Evolutionary conservation across 2,329 filamentous ascomycete species (phyloP).

Genomic region (Talaromyces sp.): DNA sequence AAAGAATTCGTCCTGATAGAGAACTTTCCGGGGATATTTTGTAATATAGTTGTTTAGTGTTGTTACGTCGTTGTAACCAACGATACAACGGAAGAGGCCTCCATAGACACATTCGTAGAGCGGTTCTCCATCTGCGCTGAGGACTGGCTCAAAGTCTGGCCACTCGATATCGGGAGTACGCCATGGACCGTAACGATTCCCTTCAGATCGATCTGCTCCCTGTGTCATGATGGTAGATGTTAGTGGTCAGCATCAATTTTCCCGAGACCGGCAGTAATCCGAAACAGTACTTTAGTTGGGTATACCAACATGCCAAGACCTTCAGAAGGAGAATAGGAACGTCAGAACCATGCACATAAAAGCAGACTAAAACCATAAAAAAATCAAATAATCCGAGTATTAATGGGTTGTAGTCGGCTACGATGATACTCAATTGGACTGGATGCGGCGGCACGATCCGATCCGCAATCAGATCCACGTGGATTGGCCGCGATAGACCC

Average conservation of each 20-base stretch:
- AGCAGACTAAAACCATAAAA: not conserved
- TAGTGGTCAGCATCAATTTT: too few species aligned
- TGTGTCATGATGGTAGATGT: not conserved
- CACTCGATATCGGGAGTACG: not conserved
- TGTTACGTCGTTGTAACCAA: constrained; percentile 7
- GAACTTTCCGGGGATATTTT: not conserved
- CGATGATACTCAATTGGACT: not conserved
- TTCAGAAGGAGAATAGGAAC: not conserved
- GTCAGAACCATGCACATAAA: not conserved
- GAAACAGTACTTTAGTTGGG: not conserved
- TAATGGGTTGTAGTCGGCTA: not conserved
- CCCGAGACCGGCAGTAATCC: not conserved
- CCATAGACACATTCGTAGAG: constrained; percentile 3
- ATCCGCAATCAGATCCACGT: constrained; percentile 4
- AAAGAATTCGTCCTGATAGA: not conserved
- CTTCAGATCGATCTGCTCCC: not conserved
- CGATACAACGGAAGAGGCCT: not conserved
- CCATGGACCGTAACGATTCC: not conserved
- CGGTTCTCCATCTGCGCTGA: not conserved
- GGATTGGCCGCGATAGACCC: not conserved
- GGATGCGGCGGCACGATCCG: not conserved
- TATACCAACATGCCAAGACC: not conserved
- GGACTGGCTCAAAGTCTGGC: not conserved
- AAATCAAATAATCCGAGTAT: not conserved
- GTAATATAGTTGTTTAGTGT: constrained; percentile 14